Base-by-base conservation (phyloP, 2,329 filamentous ascomycete genomes). In the Aureobasidium sp. region DNA sequence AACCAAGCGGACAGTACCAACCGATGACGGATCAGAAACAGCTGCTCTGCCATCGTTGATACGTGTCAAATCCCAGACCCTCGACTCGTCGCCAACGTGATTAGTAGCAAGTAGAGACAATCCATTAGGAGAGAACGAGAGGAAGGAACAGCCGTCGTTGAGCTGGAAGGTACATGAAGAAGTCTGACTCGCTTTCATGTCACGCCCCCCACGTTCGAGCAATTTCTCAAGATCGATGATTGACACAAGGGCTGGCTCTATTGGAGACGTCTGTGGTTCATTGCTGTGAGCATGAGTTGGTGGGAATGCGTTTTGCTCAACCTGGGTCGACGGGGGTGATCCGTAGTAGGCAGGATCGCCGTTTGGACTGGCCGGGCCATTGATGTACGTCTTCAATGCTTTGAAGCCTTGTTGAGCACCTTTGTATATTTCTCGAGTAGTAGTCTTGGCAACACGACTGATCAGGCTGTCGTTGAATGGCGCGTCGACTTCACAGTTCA, bases 361-460 rank as follows among this genome's bases (percentile, higher is more conserved):
- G 2, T 47, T 42, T 12, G 56, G n/a, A n/a, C 55, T 47, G 14
- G 62, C 51, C 39, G 62, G 49, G 9, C 61, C 69, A 47, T 88
- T 90, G 84, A 89, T 91, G 75, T 94, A 93, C 69, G 82, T 87
- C 69, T 90, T 91, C 83, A 89, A 90, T 11, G 87, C 87, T 70
- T 90, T 87, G 69, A 86, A 80, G 25, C 89, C 85, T 70, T 91
- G 88, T 66, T 84, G 87, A 29, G 86, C 88, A 22, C 87, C 85
- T 63, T 88, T 85, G 47, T 91, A 88, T 45, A 90, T 77, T 69
- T 90, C 88, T 68, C 92, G 88, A 0, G 89, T 89, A 2, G 87
- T 87, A 72, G 89, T 87, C 62, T 89, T 84, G 75, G 89, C 87
- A 52, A 91, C 81, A 65, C 89, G 87, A 71, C 90, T 90, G 70